These are phyloP conservation scores for Fusarium transvaalense DNA, from an alignment of 2,329 filamentous ascomycete genomes.

Conservation along the genomic window DNA sequence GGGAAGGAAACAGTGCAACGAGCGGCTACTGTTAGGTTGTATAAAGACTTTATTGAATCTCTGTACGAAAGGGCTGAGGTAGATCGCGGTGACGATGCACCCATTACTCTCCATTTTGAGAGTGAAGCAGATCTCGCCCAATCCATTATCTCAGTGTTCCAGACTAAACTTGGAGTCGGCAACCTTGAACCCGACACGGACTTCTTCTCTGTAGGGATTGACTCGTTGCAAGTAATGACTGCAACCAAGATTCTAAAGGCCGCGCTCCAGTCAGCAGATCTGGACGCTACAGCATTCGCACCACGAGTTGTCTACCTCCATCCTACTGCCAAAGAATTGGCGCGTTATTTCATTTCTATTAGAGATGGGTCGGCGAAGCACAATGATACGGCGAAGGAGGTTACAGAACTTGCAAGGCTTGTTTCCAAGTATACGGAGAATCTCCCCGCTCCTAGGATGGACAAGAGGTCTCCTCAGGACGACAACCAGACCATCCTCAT, in stretches of 20 bases:
- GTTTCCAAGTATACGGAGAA: neutral
- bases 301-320: neutral
- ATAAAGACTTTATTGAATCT: neutral
- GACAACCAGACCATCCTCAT: neutral
- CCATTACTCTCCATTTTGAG: neutral
- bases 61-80: neutral
- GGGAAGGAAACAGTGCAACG: constrained; percentile 1
- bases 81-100: accelerated
- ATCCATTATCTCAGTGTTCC: neutral
- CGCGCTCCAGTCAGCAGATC: accelerated
- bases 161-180: neutral
- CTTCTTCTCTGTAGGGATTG: neutral
- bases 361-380: accelerated
- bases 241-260: neutral
- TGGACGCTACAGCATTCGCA: accelerated
- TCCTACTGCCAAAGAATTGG: neutral
- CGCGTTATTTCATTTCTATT: neutral
- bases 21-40: neutral
- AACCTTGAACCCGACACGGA: neutral
- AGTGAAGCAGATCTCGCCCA: accelerated
- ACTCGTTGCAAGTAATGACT: constrained; percentile 6
- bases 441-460: accelerated
- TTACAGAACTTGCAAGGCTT: neutral
- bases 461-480: accelerated
- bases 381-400: neutral